These are phyloP conservation scores for Rosellinia necatrix DNA, from an alignment of 2,329 filamentous ascomycete genomes.

Conservation along the genomic window DNA sequence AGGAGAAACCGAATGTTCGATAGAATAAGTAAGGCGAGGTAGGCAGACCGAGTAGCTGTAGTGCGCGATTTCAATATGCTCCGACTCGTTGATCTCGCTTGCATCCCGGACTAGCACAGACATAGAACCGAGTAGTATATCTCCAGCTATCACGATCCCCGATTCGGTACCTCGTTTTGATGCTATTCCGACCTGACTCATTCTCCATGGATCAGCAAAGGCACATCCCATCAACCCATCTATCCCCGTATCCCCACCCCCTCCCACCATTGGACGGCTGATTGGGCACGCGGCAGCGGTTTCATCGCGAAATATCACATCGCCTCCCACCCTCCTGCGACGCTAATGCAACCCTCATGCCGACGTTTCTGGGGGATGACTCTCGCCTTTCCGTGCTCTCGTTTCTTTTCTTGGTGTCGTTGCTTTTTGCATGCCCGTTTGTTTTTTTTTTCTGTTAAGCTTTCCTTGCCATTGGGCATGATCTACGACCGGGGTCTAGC, in stretches of 20 bases:
- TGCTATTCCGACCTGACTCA: constrained; percentile 11
- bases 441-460: not conserved
- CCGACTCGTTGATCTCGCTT: too few species aligned
- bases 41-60: too few species aligned
- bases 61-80: too few species aligned
- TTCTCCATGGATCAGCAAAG: not conserved
- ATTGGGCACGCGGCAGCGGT: not conserved
- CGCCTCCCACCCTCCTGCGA: not conserved
- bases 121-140: too few species aligned
- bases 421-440: not conserved
- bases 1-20: too few species aligned
- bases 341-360: constrained; percentile 25
- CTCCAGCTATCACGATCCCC: too few species aligned
- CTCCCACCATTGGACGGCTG: not conserved
- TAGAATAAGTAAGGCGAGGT: too few species aligned
- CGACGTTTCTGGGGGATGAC: constrained; percentile 1
- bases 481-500: not conserved
- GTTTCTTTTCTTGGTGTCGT: not conserved
- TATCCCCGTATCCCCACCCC: not conserved
- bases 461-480: not conserved
- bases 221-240: not conserved
- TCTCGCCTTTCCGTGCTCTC: too few species aligned
- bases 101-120: too few species aligned
- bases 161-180: too few species aligned
- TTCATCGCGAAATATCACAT: constrained; percentile 16